A percentile compares a stretch with the other conserved stretches of the same genome.
These are phyloP conservation scores for Globisporangium irregulare DNA, from an alignment of 352 stramenopile genomes.

Conservation along the genomic window DNA sequence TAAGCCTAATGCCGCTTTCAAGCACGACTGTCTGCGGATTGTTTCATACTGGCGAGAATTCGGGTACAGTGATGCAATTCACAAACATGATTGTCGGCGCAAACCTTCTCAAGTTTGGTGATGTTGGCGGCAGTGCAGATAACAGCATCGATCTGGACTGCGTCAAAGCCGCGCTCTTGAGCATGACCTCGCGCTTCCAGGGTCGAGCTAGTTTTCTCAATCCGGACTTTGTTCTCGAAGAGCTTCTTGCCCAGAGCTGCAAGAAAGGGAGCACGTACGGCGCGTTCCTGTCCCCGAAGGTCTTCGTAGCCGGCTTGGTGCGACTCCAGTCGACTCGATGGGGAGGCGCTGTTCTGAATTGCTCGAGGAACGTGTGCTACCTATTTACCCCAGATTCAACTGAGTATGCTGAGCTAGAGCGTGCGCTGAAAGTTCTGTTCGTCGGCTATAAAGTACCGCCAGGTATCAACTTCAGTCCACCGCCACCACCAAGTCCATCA, in stretches of 20 bases:
- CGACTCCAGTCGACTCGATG: constrained; percentile 5
- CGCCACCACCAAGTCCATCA: neutral
- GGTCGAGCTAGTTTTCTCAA: no score
- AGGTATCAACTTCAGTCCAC: no score
- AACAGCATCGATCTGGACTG: constrained; percentile 9
- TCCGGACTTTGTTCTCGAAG: no score
- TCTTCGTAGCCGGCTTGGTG: neutral
- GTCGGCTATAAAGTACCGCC: no score
- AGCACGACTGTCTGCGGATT: no score
- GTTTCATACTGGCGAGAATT: no score
- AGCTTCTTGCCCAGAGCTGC: neutral
- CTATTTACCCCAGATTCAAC: neutral
- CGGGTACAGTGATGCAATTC: neutral
- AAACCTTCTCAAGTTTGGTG: constrained; percentile 1
- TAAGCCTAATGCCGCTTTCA: no score
- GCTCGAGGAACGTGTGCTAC: constrained; percentile 1
- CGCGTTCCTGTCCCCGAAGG: constrained; percentile 6
- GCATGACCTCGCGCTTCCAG: neutral
- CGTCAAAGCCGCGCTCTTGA: constrained; percentile 3
- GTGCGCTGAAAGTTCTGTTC: neutral
- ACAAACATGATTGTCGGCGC: constrained; percentile 5
- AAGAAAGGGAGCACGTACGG: neutral
- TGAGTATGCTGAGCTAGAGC: no score
- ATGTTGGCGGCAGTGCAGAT: neutral
- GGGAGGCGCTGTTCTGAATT: constrained; percentile 1